A percentile compares a stretch with the other conserved stretches of the same genome.
Conservation (phyloP, 768 basidiomycete genomes). For the Fistulinella prunicolor region DNA sequence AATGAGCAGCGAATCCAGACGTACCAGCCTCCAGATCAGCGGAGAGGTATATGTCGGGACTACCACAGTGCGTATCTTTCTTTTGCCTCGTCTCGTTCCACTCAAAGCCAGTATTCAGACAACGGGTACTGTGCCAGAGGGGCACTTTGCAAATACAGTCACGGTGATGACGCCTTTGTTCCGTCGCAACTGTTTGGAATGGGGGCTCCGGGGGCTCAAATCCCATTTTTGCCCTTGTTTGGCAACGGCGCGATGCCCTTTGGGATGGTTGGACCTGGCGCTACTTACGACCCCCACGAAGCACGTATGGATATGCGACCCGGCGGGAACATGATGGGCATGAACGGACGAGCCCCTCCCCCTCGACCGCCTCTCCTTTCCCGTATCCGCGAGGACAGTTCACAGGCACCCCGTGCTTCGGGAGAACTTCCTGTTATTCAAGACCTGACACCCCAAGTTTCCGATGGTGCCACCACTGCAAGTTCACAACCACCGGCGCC, state of each 20-base stretch:
- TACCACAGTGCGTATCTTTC: conserved; percentile 74
- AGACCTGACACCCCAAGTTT: conserved; percentile 64
- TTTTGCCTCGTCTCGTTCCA: conserved; percentile 2
- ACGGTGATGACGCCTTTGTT: conserved; percentile 84
- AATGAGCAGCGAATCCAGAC: conserved; percentile 52
- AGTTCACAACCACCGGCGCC: conserved; percentile 10
- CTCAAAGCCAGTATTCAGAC: conserved; percentile 46
- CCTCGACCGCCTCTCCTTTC: conserved; percentile 58
- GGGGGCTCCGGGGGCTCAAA: conserved; percentile 38
- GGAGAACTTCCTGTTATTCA: conserved; percentile 84
- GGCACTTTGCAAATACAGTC: conserved; percentile 86
- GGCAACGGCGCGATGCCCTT: conserved; percentile 53
- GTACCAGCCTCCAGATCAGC: conserved; percentile 71
- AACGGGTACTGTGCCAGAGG: conserved; percentile 90
- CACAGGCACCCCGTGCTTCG: conserved; percentile 41
- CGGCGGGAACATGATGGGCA: conserved; percentile 29
- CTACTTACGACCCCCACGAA: conserved; percentile 76
- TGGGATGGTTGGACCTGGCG: conserved; percentile 43
- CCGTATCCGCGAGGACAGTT: conserved; percentile 53
- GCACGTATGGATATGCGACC: conserved; percentile 78
- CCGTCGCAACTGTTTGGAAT: conserved; percentile 67
- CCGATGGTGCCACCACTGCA: conserved; percentile 32
- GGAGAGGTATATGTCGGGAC: conserved; percentile 81
- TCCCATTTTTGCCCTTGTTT: conserved; percentile 76
- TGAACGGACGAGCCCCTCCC: conserved; percentile 34